phyloP scores from a whole-genome alignment of 2,329 filamentous ascomycete genomes.

The Aspergillus aculeatinus region DNA sequence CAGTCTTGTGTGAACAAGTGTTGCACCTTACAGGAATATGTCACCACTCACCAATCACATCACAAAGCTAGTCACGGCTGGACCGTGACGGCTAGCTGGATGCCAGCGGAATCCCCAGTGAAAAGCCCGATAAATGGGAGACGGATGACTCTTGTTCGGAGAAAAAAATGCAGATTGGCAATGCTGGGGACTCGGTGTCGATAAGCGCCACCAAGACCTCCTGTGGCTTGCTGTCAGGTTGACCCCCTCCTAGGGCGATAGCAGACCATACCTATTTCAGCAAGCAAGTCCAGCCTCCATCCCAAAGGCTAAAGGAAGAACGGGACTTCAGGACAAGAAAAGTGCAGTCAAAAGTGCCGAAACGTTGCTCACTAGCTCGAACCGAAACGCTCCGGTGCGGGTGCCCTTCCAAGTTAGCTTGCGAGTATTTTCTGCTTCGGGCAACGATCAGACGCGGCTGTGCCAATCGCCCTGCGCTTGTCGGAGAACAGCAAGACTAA shows the following conservation, averaged over 20 bases:
- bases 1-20: neutral
- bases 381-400: slow-evolving; percentile 16
- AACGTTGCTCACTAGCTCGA: slow-evolving; percentile 11
- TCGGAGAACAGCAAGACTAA: slow-evolving; percentile 17
- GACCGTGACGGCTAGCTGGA: slow-evolving; percentile 1
- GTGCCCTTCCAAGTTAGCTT: slow-evolving; percentile 15
- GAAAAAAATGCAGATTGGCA: neutral
- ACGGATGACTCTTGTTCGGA: neutral
- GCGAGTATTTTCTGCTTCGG: slow-evolving; percentile 22
- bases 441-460: slow-evolving; percentile 23
- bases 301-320: slow-evolving; percentile 7
- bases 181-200: neutral
- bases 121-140: slow-evolving; percentile 2
- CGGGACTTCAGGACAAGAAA: slow-evolving; percentile 6
- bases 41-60: neutral
- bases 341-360: slow-evolving; percentile 15
- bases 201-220: slow-evolving; percentile 1
- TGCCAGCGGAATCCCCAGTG: neutral
- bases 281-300: neutral
- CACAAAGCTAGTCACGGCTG: slow-evolving; percentile 6
- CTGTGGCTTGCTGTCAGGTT: neutral
- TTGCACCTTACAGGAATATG: neutral
- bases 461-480: slow-evolving; percentile 17
- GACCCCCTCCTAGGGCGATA: neutral
- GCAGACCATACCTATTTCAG: slow-evolving; percentile 10